phyloP scores from a whole-genome alignment of 441 rosid genomes.

The Bocquillonia castaneifolia region DNA sequence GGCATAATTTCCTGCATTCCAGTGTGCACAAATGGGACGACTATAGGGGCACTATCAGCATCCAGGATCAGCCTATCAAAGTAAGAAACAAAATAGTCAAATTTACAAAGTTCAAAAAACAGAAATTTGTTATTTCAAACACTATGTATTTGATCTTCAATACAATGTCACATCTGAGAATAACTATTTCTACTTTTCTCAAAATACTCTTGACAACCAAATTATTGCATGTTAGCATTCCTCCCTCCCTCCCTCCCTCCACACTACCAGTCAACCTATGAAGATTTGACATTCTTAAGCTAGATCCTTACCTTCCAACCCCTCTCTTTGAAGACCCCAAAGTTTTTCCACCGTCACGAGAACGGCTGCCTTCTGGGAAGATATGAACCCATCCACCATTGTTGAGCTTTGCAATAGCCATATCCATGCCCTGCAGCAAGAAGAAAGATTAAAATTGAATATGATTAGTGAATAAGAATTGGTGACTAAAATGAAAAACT shows the following conservation, averaged over 20 bases:
- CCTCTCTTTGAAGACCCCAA: constrained; percentile 83
- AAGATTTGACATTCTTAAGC: not conserved
- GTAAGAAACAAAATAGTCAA: not conserved
- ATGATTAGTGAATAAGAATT: not conserved
- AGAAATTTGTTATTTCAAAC: not conserved
- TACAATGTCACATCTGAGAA: not conserved
- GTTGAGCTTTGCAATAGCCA: constrained; percentile 80
- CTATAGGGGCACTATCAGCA: constrained; percentile 71
- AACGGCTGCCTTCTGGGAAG: constrained; percentile 94
- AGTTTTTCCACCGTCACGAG: constrained; percentile 90
- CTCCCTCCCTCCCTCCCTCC: too few relatives aligned
- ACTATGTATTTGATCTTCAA: not conserved
- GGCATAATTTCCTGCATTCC: constrained; percentile 99
- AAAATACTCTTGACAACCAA: too few relatives aligned
- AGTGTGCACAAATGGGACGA: constrained; percentile 83
- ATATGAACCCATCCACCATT: constrained; percentile 96
- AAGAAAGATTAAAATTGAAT: constrained; percentile 8
- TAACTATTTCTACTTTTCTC: not conserved
- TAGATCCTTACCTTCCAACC: constrained; percentile 66
- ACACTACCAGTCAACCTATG: not conserved
- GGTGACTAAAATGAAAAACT: not conserved
- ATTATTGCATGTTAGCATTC: not conserved
- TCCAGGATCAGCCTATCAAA: constrained; percentile 70
- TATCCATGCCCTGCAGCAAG: constrained; percentile 78
- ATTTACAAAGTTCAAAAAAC: not conserved